Evolutionary conservation across 1,139 yeast genomes (phyloP), one percentile per base, ranked within the genome.

Genomic region (Lodderomyces metapsilosis): DNA sequence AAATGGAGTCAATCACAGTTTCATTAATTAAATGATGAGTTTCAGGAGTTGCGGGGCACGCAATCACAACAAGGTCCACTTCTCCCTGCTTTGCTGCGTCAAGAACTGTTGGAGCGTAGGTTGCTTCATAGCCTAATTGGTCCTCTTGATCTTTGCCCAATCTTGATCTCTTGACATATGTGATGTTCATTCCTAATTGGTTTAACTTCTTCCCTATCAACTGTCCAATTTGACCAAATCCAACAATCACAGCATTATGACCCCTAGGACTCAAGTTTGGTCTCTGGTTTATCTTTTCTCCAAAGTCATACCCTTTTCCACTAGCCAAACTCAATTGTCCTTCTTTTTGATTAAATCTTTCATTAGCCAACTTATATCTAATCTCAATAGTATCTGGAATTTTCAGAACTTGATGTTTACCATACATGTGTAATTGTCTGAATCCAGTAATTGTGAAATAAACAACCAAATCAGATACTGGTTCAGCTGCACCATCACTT

Each of bases 201-300:
- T 66, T 47, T 49, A 86, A 68, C 49, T 83, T 71, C 38, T 64
- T 58, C 2, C 84, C 94, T 39, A 85, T 78, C 30, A 74, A 71
- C 56, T 74, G 74, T 5, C 95, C 95, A 52, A 88, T 87, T 31
- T 78, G 71, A 1, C 96, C 96, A 54, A 86, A 82, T 0, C 95
- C 96, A 3, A 85, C 76, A 34, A 88, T 74, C 6, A 84, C 80
- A 0, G 73, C 91, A 21, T 67, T 64, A 52, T 82, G 84, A 31
- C 81, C 82, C 4, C 64, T 59, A 5, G 89, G 88, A 12, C 78
- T 73, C 32, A 52, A 49, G 43, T 69, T 68, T 18, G 54, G 59
- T 36, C 71, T 54, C 8, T 62, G 55, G 25, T 62, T 63, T 4
- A 71, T 60, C 17, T 49, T 43, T 49, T 80, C 76, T 23, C 87